Evolutionary conservation across 495 filamentous ascomycete species (phyloP).

Genomic region (Penicillium canariense): DNA sequence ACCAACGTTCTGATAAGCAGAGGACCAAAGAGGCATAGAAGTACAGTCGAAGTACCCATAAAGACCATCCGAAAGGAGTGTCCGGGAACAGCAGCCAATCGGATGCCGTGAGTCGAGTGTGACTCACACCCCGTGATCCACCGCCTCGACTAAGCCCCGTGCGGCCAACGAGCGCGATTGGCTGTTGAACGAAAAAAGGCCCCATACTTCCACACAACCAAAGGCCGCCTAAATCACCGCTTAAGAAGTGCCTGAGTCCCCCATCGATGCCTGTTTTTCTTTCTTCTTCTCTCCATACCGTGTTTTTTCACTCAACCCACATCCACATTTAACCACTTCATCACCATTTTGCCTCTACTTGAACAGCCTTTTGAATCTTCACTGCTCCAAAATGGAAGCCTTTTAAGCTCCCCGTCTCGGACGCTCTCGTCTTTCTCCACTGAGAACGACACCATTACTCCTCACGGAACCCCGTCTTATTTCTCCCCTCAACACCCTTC

Average conservation of each 20-base stretch:
- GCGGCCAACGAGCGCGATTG: conserved; percentile 21
- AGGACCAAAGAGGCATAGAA: neutral
- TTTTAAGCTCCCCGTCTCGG: conserved; percentile 43
- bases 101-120: conserved; percentile 12
- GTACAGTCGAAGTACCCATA: conserved; percentile 1
- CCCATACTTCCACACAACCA: conserved; percentile 25
- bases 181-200: conserved; percentile 2
- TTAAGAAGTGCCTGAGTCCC: conserved; percentile 46
- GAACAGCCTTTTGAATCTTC: conserved; percentile 25
- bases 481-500: conserved; percentile 37
- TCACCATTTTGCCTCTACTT: conserved; percentile 33
- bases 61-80: neutral
- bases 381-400: conserved; percentile 48
- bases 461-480: conserved; percentile 34
- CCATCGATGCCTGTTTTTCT: conserved; percentile 36
- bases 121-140: conserved; percentile 46
- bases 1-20: too few species aligned
- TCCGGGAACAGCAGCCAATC: conserved; percentile 26
- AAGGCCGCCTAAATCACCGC: conserved; percentile 3
- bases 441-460: conserved; percentile 53
- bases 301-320: conserved; percentile 10
- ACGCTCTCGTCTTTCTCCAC: conserved; percentile 39
- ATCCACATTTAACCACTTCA: neutral
- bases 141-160: conserved; percentile 16
- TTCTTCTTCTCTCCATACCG: conserved; percentile 13